phyloP scores from a whole-genome alignment of 805 yeast genomes.

The Lipomyces kockii region DNA sequence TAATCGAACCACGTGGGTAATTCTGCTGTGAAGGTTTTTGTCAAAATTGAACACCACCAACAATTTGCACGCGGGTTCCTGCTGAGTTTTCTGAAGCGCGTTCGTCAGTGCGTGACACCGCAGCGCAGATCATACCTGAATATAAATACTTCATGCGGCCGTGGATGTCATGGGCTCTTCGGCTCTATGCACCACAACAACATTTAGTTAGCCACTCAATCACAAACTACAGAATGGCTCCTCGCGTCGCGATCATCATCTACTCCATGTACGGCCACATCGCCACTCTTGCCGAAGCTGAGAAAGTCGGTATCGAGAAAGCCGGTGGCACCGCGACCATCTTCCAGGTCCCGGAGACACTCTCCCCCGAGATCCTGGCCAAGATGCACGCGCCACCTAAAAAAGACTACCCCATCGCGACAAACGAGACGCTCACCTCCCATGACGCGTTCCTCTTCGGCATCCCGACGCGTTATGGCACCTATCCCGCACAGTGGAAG shows the following conservation, averaged over 20 bases:
- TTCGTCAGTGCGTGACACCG: too few relatives aligned
- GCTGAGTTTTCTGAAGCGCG: too few relatives aligned
- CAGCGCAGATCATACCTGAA: background rate
- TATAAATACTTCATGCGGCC: background rate
- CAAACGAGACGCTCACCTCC: conserved; percentile 57
- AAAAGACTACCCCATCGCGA: conserved; percentile 57
- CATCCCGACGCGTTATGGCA: conserved; percentile 79
- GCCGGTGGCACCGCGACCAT: conserved; percentile 74
- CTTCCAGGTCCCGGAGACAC: conserved; percentile 81
- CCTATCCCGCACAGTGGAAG: conserved; percentile 74
- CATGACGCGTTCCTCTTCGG: conserved; percentile 81
- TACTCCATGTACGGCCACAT: conserved; percentile 85
- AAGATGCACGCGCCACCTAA: conserved; percentile 66
- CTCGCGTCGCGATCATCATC: conserved; percentile 72
- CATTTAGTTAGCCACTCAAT: background rate
- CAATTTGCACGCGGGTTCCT: too few relatives aligned
- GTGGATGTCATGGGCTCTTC: background rate
- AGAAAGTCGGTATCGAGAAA: conserved; percentile 68
- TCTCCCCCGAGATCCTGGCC: conserved; percentile 62
- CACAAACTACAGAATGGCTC: conserved; percentile 32
- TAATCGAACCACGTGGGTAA: too few relatives aligned
- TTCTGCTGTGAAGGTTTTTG: too few relatives aligned
- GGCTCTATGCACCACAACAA: background rate
- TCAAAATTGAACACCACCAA: too few relatives aligned
- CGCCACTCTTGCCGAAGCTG: conserved; percentile 68